Conservation (phyloP, 2,329 filamentous ascomycete genomes). For the Pseudogymnoascus sp. region DNA sequence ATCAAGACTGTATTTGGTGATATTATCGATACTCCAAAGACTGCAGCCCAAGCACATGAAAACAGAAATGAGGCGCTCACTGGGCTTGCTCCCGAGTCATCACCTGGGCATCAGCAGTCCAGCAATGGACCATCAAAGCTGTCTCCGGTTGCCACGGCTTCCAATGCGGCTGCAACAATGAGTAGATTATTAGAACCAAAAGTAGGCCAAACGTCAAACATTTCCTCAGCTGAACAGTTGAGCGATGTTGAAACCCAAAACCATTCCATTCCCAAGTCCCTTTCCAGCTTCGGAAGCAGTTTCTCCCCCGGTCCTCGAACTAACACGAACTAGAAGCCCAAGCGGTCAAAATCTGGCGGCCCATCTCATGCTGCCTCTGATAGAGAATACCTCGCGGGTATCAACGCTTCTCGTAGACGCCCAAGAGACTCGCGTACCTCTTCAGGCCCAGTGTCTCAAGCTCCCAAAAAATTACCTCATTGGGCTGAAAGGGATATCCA, state of each 20-base stretch:
- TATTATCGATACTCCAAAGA: not conserved
- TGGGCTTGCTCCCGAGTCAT: not conserved
- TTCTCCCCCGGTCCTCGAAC: not conserved
- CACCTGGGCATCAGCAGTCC: not conserved
- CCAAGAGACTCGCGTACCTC: not conserved
- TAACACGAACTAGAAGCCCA: not conserved
- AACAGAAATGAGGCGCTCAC: not conserved
- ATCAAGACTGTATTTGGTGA: not conserved
- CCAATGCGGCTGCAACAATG: not conserved
- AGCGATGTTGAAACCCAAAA: not conserved
- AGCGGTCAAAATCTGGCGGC: not conserved
- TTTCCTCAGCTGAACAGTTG: not conserved
- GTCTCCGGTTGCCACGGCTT: not conserved
- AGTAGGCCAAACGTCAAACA: slow-evolving; percentile 3
- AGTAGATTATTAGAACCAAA: not conserved
- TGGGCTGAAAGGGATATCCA: slow-evolving; percentile 1
- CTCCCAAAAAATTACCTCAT: not conserved
- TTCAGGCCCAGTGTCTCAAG: not conserved
- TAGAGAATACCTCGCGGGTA: not conserved
- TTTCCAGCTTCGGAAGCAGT: not conserved
- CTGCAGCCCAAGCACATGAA: not conserved
- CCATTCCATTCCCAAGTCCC: not conserved
- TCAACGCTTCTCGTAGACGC: not conserved
- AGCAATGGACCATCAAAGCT: not conserved
- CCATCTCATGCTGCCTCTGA: not conserved